Percentiles rank a stretch among this genome's conserved stretches.
These are phyloP conservation scores for Botryotinia globosa DNA, from an alignment of 2,329 filamentous ascomycete genomes.

Conservation along the genomic window DNA sequence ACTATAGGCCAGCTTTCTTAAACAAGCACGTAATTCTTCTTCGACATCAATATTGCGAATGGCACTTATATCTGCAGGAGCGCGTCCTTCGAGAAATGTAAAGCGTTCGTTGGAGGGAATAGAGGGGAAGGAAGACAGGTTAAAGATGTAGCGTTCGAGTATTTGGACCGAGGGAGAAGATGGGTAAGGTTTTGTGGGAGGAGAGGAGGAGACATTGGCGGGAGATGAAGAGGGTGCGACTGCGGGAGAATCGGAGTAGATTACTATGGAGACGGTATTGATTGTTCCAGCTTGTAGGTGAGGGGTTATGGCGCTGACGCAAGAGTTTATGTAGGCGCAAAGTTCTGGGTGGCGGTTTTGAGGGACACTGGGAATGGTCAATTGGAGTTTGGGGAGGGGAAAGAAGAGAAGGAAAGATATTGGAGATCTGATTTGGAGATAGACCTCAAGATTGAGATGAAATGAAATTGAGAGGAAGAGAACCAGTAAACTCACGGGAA, in stretches of 20 bases:
- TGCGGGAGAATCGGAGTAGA: conserved; percentile 28
- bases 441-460: background rate
- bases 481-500: conserved; percentile 44
- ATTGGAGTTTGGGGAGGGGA: background rate
- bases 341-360: conserved; percentile 69
- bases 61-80: conserved; percentile 18
- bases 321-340: conserved; percentile 43
- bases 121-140: conserved; percentile 41
- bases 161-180: conserved; percentile 26
- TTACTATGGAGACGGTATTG: conserved; percentile 37
- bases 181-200: conserved; percentile 38
- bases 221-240: background rate
- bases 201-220: background rate
- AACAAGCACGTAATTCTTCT: conserved; percentile 67
- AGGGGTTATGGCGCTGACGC: conserved; percentile 5
- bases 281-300: conserved; percentile 3
- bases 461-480: background rate
- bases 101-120: conserved; percentile 39
- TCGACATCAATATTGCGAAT: conserved; percentile 61
- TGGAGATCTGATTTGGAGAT: background rate
- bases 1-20: conserved; percentile 60
- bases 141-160: conserved; percentile 45
- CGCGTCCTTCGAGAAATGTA: conserved; percentile 38
- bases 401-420: background rate
- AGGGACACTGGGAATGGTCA: conserved; percentile 45